phyloP scores from a whole-genome alignment of 2,329 filamentous ascomycete genomes.

The Neonectria ditissima region DNA sequence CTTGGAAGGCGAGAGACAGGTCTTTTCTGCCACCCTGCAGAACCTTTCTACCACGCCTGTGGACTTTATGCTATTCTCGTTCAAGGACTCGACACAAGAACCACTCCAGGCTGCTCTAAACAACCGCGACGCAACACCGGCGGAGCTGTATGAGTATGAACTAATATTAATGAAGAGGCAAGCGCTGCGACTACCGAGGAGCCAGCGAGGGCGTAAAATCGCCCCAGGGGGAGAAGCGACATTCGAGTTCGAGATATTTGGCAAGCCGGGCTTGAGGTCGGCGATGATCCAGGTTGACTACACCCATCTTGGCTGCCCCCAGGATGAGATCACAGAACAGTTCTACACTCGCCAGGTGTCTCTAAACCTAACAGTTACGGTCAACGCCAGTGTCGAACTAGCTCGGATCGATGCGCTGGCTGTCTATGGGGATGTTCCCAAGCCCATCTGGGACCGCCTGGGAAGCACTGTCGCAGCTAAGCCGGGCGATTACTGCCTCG shows the following conservation, averaged over 20 bases:
- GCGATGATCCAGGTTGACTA: slow-evolving; percentile 89
- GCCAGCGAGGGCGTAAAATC: slow-evolving; percentile 69
- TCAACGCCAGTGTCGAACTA: slow-evolving; percentile 90
- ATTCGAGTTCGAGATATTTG: slow-evolving; percentile 87
- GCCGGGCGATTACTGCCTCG: slow-evolving; percentile 77
- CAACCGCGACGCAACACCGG: slow-evolving; percentile 80
- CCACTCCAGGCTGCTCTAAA: slow-evolving; percentile 80
- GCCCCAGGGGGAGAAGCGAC: slow-evolving; percentile 74
- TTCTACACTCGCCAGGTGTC: slow-evolving; percentile 89
- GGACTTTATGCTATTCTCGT: slow-evolving; percentile 88
- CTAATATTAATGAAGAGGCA: slow-evolving; percentile 80
- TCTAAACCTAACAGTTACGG: slow-evolving; percentile 85
- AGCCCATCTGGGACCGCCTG: slow-evolving; percentile 66
- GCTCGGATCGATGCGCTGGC: slow-evolving; percentile 83
- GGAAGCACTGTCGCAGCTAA: slow-evolving; percentile 51
- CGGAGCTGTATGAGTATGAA: slow-evolving; percentile 89
- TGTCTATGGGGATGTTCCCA: slow-evolving; percentile 74
- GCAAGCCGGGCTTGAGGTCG: slow-evolving; percentile 84
- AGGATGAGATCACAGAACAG: slow-evolving; percentile 74
- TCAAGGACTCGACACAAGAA: slow-evolving; percentile 86
- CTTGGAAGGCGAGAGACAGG: slow-evolving; percentile 85
- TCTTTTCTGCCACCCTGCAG: slow-evolving; percentile 82
- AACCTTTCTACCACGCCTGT: slow-evolving; percentile 83
- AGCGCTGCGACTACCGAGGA: slow-evolving; percentile 69
- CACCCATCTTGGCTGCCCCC: slow-evolving; percentile 78